Percentiles rank a stretch among this genome's conserved stretches.
phyloP scores from a whole-genome alignment of 1,284 basidiomycete species.

The Tilletia caries region DNA sequence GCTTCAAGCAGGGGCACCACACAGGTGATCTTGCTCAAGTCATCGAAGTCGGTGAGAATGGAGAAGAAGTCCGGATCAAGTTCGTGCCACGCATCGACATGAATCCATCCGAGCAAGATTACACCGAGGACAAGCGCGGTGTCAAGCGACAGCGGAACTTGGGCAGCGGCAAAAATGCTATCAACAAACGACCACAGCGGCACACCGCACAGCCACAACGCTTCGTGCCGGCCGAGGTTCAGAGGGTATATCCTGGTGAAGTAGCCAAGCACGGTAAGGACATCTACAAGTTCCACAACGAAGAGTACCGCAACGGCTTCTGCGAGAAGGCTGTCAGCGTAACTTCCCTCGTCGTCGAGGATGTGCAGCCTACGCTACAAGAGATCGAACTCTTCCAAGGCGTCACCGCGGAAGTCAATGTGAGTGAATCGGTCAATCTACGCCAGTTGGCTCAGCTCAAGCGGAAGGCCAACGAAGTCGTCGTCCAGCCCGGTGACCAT shows the following conservation, averaged over 20 bases:
- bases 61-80: constrained; percentile 90
- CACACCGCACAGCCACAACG: too few relatives aligned
- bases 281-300: constrained; percentile 77
- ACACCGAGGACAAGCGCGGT: constrained; percentile 54
- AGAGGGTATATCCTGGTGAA: constrained; percentile 71
- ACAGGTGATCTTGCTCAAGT: constrained; percentile 92
- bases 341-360: constrained; percentile 73
- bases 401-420: constrained; percentile 58
- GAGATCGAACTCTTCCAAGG: constrained; percentile 79
- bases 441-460: constrained; percentile 83
- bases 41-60: constrained; percentile 86
- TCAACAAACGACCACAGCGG: constrained; percentile 76
- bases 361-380: constrained; percentile 90
- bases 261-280: constrained; percentile 57
- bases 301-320: constrained; percentile 91
- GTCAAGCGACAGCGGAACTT: constrained; percentile 52
- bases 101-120: constrained; percentile 56
- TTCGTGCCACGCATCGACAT: too few relatives aligned
- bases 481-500: constrained; percentile 95
- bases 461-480: constrained; percentile 73
- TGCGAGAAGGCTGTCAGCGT: constrained; percentile 93
- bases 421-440: constrained; percentile 62
- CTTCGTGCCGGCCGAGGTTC: constrained; percentile 91
- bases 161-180: constrained; percentile 34
- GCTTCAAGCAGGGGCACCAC: constrained; percentile 89